These are phyloP conservation scores for Chlamydomonas sp. DNA, from an alignment of 139 green algal species.

Conservation along the genomic window DNA sequence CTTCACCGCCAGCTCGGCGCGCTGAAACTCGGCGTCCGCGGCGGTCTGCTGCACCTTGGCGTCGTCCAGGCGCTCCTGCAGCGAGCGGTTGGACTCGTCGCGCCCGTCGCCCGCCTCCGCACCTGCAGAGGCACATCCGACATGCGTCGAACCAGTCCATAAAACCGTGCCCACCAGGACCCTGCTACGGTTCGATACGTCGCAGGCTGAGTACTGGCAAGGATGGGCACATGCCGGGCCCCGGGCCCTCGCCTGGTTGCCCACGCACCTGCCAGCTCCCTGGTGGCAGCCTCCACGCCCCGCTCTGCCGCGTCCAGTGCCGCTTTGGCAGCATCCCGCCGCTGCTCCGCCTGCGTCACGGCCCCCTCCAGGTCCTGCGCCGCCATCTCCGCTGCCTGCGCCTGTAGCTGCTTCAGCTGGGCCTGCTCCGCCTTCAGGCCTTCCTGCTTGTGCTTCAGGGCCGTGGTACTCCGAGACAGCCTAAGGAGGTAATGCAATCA, in stretches of 20 bases:
- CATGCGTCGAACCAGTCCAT: no score
- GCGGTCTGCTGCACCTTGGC: constrained; percentile 58
- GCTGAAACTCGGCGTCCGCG: constrained; percentile 48
- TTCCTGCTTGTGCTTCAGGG: constrained; percentile 73
- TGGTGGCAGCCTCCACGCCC: constrained; percentile 56
- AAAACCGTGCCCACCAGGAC: no score
- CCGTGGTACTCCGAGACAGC: constrained; percentile 74
- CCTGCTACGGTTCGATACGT: no score
- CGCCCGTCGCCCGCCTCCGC: constrained; percentile 87
- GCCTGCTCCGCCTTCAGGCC: constrained; percentile 64
- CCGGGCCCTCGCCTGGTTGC: background rate
- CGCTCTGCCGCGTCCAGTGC: constrained; percentile 53
- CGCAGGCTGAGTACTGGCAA: background rate
- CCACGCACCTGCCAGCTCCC: constrained; percentile 55
- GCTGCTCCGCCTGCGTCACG: constrained; percentile 35
- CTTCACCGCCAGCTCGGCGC: constrained; percentile 74
- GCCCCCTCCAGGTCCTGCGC: constrained; percentile 45
- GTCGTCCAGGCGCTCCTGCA: constrained; percentile 84
- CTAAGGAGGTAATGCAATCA: constrained; percentile 32
- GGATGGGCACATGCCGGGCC: background rate
- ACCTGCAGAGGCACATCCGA: constrained; percentile 46
- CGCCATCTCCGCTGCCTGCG: constrained; percentile 45
- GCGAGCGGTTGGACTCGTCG: constrained; percentile 79
- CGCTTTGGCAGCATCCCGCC: constrained; percentile 47
- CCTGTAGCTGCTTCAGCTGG: constrained; percentile 45